Evolutionary conservation across 2,329 filamentous ascomycete genomes (phyloP).

Genomic region (Aaosphaeria arxii): DNA sequence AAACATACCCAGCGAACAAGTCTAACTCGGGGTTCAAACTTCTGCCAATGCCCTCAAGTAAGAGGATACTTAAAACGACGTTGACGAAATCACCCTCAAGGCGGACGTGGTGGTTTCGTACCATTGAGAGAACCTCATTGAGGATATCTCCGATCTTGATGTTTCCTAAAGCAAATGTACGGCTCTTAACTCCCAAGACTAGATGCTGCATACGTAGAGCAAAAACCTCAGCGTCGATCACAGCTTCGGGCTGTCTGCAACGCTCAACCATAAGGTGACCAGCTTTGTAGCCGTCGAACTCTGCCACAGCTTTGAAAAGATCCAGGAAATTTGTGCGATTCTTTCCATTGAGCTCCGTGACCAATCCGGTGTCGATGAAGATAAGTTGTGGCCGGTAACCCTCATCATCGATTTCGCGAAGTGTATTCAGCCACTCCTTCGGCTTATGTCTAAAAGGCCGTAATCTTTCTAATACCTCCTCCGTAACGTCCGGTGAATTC

Average conservation of each 20-base stretch:
- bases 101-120: slow-evolving; percentile 85
- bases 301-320: slow-evolving; percentile 90
- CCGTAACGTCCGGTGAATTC: slow-evolving; percentile 72
- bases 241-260: slow-evolving; percentile 86
- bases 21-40: slow-evolving; percentile 84
- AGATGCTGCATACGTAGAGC: slow-evolving; percentile 96
- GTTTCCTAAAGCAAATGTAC: slow-evolving; percentile 86
- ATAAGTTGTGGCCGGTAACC: slow-evolving; percentile 92
- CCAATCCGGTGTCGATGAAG: slow-evolving; percentile 94
- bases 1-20: slow-evolving; percentile 67
- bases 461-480: slow-evolving; percentile 77
- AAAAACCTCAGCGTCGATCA: slow-evolving; percentile 86
- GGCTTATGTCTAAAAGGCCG: slow-evolving; percentile 69
- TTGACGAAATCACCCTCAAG: slow-evolving; percentile 98
- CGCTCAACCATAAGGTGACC: slow-evolving; percentile 95
- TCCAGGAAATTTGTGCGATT: slow-evolving; percentile 92
- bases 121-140: slow-evolving; percentile 87
- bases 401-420: slow-evolving; percentile 75
- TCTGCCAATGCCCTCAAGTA: slow-evolving; percentile 91
- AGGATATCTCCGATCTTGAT: slow-evolving; percentile 96
- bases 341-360: slow-evolving; percentile 83
- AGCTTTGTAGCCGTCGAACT: slow-evolving; percentile 95
- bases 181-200: slow-evolving; percentile 83
- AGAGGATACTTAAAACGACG: slow-evolving; percentile 89
- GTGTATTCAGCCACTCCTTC: slow-evolving; percentile 68